Evolutionary conservation across 345 rosid species (phyloP).

Genomic region (Citrus medica): DNA sequence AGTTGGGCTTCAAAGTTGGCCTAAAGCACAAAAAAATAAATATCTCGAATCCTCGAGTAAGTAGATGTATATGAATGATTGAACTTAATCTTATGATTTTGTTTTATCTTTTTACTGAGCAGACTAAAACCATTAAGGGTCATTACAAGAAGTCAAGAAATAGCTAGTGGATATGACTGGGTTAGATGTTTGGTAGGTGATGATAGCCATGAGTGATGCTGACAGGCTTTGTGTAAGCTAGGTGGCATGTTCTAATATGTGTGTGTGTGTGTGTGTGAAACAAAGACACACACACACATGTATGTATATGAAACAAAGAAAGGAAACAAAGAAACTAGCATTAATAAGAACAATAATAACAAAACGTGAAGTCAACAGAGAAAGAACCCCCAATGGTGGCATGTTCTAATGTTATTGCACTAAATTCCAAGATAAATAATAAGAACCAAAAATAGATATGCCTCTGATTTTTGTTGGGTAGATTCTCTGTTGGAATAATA

Average conservation of each 20-base stretch:
- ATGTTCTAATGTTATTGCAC: not conserved
- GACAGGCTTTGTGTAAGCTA: not conserved
- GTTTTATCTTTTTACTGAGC: not conserved
- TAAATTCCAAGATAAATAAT: not conserved
- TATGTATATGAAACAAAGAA: no score
- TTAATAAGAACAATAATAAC: no score
- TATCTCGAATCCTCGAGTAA: constrained; percentile 92
- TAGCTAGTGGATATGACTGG: not conserved
- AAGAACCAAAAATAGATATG: not conserved
- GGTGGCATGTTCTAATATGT: not conserved
- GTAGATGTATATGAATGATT: constrained; percentile 26
- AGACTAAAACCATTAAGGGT: not conserved
- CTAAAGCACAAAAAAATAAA: constrained; percentile 96
- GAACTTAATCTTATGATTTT: not conserved
- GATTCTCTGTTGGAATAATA: not conserved
- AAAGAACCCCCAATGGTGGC: not conserved
- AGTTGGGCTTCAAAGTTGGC: constrained; percentile 69
- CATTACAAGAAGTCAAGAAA: not conserved
- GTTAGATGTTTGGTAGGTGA: not conserved
- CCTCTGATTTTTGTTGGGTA: not conserved
- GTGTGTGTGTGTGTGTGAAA: no score
- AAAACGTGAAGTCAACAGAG: no score
- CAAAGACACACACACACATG: no score
- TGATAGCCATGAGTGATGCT: not conserved
- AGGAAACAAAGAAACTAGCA: no score